Percentiles rank a stretch among this genome's conserved stretches.
phyloP scores from a whole-genome alignment of 257 asterid species.

The Capsicum chinense region DNA sequence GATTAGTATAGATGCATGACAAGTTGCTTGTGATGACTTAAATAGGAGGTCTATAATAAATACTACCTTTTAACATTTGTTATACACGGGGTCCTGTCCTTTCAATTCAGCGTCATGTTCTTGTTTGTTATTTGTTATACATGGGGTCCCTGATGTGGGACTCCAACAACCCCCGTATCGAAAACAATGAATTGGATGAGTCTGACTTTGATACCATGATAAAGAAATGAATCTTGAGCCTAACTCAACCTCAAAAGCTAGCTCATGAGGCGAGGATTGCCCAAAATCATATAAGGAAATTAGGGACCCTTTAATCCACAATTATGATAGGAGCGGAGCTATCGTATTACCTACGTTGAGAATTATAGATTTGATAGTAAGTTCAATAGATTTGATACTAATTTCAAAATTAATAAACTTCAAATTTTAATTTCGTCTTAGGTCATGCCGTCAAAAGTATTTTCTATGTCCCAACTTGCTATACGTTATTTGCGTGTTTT shows the following conservation, averaged over 20 bases:
- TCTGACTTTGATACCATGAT: too few species aligned
- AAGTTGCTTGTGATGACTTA: conserved; percentile 24
- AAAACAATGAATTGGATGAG: too few species aligned
- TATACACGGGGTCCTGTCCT: neutral
- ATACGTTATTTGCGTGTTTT: neutral
- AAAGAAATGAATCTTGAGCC: too few species aligned
- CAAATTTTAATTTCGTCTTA: neutral
- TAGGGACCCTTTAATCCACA: too few species aligned
- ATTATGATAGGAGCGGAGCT: neutral
- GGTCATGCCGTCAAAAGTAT: neutral
- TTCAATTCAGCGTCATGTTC: neutral
- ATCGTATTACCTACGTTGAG: neutral
- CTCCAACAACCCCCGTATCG: too few species aligned
- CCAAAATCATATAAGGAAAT: too few species aligned
- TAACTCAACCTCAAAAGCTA: too few species aligned
- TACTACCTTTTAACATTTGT: neutral
- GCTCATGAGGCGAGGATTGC: too few species aligned
- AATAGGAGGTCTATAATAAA: neutral
- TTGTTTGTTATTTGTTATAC: neutral
- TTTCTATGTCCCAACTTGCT: neutral
- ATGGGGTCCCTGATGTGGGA: neutral
- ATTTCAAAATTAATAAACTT: neutral
- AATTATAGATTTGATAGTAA: too few species aligned
- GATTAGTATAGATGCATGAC: neutral
- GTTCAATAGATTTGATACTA: too few species aligned